Evolutionary conservation across 805 yeast species (phyloP), one percentile per base, ranked within the genome.

Genomic region (Blastobotrys robertii): DNA sequence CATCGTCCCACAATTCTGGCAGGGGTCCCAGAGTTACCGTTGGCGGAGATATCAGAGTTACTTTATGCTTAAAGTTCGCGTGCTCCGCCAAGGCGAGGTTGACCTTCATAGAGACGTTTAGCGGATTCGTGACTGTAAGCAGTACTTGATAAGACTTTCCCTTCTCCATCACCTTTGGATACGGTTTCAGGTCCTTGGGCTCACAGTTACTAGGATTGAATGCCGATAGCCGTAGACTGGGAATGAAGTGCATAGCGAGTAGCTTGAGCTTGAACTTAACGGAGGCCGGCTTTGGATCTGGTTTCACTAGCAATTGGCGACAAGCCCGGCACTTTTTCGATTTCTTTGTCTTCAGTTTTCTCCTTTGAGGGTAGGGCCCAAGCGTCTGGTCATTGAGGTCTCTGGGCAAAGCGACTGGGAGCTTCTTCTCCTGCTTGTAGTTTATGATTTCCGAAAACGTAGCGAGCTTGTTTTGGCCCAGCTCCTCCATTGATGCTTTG

Each of bases 241-340:
- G 66, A 4, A 62, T 42, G 16, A 35, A 41, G 16, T 47, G 34
- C 30, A 53, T 36, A 1, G 66, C 66, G 46, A 57, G 37, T 4
- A 45, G 36, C 37, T 52, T 50, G 13, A 39, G 25, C 22, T 39
- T 44, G 49, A 46, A 57, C 41, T 41, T 46, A 10, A 50, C 39
- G 9, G 53, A 42, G 2, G 50, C 25, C 2, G 62, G 53, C 35
- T 44, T 46, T 8, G 51, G 46, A 8, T 54, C 63, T 0, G 68
- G 69, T n/a, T 54, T 50, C 4, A 55, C 55, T 12, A 63, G 53
- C n/a, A 51, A 36, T n/a, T 50, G 49, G 11, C 58, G 50, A 43
- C 68, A 64, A 6, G 53, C 60, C 12, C 50, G 47, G 47, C 69
- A 64, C 16, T 48, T 39, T 37, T 53, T 55, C 6, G 55, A 32